Evolutionary conservation across 352 stramenopile species (phyloP), one percentile per base, ranked within the genome.

Genomic region (Pythium sukuiense): DNA sequence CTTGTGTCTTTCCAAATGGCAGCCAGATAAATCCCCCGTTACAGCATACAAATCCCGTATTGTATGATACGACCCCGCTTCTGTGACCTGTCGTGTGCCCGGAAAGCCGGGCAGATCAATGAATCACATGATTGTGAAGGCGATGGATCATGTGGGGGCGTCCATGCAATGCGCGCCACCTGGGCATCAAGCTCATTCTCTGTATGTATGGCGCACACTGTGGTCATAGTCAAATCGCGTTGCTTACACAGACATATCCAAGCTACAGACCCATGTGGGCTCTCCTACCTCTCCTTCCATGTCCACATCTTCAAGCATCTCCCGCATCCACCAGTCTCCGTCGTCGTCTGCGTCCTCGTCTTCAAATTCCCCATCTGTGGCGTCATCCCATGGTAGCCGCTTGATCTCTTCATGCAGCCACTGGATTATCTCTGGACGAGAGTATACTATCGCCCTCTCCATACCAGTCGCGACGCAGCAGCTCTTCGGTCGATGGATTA

Each of bases 391-490:
- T 20, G 55, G n/a, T 11, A 70, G 2, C 4, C 71, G 65, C 16
- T 76, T 56, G 7, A 72, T 56, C 29, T 80, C 70, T 35, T 80
- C 74, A 33, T 58, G 35, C 26, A 74, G 74, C 55, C 81, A 75
- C 8, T 67, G 66, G 1, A 63, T 64, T 12, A 85, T 50, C 29
- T 33, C 57, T 20, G 16, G 33, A 35, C 68, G 55, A 9, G 20
- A 27, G 45, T 71, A 65, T 5, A 70, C 61, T n/a, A 76, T 27
- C 35, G 81, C 80, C 58, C 77, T 74, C 2, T 78, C 63, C n/a
- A 84, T 73, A 1, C 65, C 66, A 8, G 67, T 66, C 32, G 72
- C 69, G 43, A 81, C 65, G 3, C 69, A 45, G 57, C 80, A 90
- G 20, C 74, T 58, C n/a, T 59, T 66, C 55, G 70, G 80, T 30